phyloP scores from a whole-genome alignment of 306 rosid species.

The Arachis stenosperma region DNA sequence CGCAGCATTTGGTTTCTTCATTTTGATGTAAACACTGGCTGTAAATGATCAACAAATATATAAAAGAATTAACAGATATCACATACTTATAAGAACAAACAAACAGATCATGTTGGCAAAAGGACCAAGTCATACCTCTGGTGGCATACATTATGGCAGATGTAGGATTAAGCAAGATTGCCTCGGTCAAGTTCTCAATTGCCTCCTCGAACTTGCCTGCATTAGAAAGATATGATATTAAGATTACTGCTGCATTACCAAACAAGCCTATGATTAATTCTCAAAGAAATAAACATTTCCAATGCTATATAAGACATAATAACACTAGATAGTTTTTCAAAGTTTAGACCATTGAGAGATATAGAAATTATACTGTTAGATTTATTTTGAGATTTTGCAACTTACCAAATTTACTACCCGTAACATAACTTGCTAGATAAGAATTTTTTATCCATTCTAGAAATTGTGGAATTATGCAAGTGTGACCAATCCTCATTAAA shows the following conservation, averaged over 20 bases:
- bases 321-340: slow-evolving; percentile 17
- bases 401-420: neutral
- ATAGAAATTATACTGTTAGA: neutral
- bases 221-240: slow-evolving; percentile 23
- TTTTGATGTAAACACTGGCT: slow-evolving; percentile 87
- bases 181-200: slow-evolving; percentile 68
- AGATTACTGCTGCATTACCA: neutral
- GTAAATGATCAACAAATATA: slow-evolving; percentile 28
- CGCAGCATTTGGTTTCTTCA: slow-evolving; percentile 93
- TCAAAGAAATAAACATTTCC: neutral
- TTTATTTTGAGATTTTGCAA: neutral
- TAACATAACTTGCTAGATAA: neutral
- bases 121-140: slow-evolving; percentile 59
- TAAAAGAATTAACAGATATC: slow-evolving; percentile 2
- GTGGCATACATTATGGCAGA: slow-evolving; percentile 91
- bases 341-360: neutral
- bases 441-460: neutral
- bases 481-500: neutral
- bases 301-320: neutral
- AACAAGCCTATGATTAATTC: neutral
- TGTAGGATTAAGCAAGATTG: slow-evolving; percentile 77
- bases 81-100: slow-evolving; percentile 22
- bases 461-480: neutral
- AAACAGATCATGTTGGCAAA: neutral
- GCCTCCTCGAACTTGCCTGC: slow-evolving; percentile 82